Base-by-base conservation (phyloP, 148 eudicot species). In the Diospyros lotus region DNA sequence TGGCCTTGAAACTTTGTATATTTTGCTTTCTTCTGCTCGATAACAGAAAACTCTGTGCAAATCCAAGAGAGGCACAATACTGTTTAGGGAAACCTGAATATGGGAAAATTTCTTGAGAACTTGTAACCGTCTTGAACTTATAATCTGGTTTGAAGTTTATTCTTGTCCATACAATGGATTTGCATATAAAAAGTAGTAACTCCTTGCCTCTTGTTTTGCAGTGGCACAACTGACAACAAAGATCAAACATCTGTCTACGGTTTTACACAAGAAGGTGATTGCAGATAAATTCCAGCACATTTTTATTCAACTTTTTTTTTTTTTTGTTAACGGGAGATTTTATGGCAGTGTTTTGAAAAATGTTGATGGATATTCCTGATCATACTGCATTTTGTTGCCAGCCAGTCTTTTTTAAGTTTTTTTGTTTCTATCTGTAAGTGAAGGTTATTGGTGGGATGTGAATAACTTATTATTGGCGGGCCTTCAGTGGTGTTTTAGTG, bases 221-320 rank as follows among this genome's bases (percentile, higher is more conserved):
- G 94, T 90, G 77, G 94, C 94, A 59, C 91, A 84, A 61, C 82
- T 90, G 69, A 90, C 91, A 17, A 86, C 89, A 52, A 88, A 90
- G 83, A 90, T 90, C 65, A 84, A 80, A 66, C 87, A 90, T 68
- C 86, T 90, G 1, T 70, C 88, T 18, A 58, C 82, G 6, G 82
- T 66, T 75, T 73, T 90, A 75, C 87, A 86, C 77, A 87, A 86
- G 76, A 90, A 90, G 94, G 94, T 90, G 48, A 69, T 43, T 77
- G 71, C 41, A 9, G 42, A 9, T 51, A 64, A 53, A 9, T 55
- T 43, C 53, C 48, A 48, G 41, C 51, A 56, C 43, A 70, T 54
- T 52, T 60, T 64, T 72, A 28, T 28, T 28, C 28, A 15, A 28
- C 11, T 28, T 5, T 68, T 12, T 54, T 3, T 54, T 3, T 40